A percentile compares a stretch with the other conserved stretches of the same genome.
phyloP scores from a whole-genome alignment of 495 filamentous ascomycete genomes.

The Astrocystis sublimbata region DNA sequence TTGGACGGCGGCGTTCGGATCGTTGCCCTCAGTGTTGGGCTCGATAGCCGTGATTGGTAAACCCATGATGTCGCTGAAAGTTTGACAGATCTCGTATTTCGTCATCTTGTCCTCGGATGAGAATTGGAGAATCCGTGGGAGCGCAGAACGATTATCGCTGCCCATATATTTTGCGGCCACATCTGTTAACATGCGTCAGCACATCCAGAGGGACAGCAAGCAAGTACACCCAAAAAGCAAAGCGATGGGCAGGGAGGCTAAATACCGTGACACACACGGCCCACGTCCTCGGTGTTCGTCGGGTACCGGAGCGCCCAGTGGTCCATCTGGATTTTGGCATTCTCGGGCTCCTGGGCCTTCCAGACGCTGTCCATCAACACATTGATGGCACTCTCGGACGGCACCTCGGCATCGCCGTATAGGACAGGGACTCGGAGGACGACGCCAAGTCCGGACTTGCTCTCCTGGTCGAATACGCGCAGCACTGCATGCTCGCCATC shows the following conservation, averaged over 20 bases:
- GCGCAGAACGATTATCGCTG: conserved; percentile 37
- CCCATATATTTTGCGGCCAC: conserved; percentile 68
- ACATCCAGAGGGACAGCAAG: background rate
- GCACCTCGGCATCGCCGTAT: conserved; percentile 67
- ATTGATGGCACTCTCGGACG: conserved; percentile 81
- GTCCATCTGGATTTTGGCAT: conserved; percentile 73
- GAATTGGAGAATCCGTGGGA: conserved; percentile 83
- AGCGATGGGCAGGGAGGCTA: conserved; percentile 11
- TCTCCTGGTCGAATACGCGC: conserved; percentile 52
- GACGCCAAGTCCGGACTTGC: conserved; percentile 57
- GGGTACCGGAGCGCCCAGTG: conserved; percentile 86
- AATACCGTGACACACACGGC: conserved; percentile 64
- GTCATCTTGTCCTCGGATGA: conserved; percentile 83
- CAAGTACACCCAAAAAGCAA: no score
- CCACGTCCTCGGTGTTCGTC: conserved; percentile 85
- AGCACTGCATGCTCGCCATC: conserved; percentile 79
- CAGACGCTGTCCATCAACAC: conserved; percentile 71
- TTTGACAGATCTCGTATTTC: conserved; percentile 87
- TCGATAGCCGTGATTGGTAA: conserved; percentile 70
- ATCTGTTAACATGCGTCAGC: conserved; percentile 34
- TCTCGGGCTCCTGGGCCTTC: conserved; percentile 63
- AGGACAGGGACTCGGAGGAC: conserved; percentile 86
- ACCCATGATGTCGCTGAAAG: conserved; percentile 79
- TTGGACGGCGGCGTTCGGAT: conserved; percentile 71
- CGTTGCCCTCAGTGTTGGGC: conserved; percentile 71